phyloP scores from a whole-genome alignment of 2,329 filamentous ascomycete species.

The Atkinsonella hypoxylon region DNA sequence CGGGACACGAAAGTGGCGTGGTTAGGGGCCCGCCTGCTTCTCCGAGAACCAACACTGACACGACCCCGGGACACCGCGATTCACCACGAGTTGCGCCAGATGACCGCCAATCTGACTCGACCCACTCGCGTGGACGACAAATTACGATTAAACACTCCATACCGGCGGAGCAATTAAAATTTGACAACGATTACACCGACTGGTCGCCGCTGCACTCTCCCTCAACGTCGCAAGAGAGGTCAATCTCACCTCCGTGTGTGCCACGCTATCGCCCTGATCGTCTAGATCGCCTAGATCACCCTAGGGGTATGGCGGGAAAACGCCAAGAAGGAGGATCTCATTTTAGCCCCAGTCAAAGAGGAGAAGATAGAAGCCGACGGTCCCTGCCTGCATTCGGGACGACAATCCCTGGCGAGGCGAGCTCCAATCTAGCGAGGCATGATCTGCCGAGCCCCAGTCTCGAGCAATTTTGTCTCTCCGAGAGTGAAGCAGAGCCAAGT shows the following conservation, averaged over 20 bases:
- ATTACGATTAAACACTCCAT: not conserved
- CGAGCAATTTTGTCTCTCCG: not conserved
- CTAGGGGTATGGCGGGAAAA: not conserved
- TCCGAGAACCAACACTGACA: not conserved
- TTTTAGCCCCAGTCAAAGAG: not conserved
- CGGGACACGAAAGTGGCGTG: not conserved
- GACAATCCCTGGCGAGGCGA: not conserved
- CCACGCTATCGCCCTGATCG: conserved; percentile 6
- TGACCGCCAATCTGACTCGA: not conserved
- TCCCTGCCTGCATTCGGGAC: not conserved
- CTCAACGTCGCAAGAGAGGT: not conserved
- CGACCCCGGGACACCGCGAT: not conserved
- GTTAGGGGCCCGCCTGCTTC: not conserved
- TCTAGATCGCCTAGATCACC: conserved; percentile 2
- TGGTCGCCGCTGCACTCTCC: not conserved
- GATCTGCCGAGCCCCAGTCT: not conserved
- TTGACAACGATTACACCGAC: not conserved
- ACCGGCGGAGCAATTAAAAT: not conserved
- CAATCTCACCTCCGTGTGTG: conserved; percentile 7
- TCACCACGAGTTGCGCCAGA: not conserved
- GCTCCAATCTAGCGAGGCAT: not conserved
- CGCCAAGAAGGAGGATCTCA: not conserved
- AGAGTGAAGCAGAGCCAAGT: not conserved
- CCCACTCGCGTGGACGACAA: not conserved
- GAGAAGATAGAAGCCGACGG: not conserved